Evolutionary conservation across 2,329 filamentous ascomycete genomes (phyloP), one percentile per base, ranked within the genome.

Genomic region (Lachnellula occidentalis): DNA sequence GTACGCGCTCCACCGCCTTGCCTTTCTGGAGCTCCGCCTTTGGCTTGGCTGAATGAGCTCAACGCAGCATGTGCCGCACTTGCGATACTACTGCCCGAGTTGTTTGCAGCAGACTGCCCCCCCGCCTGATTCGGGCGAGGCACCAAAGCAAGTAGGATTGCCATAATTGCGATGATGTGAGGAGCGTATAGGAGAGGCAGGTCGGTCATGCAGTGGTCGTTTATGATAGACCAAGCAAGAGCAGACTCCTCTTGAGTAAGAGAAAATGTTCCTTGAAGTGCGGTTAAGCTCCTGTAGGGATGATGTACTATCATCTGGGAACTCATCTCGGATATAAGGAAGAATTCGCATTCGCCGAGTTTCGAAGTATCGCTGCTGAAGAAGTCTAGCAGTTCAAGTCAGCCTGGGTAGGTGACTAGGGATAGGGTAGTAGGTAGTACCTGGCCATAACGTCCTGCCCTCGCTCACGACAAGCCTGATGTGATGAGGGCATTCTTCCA

Each of bases 401-500:
- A 61, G 45, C 15, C 15, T 41, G 9, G n/a, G 43, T 24, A 15
- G 37, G n/a, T 41, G 45, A 27, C 19, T 41, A 24, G 46, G 27
- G 48, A 50, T 42, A 47, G 45, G 53, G 46, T 24, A 47, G 49
- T 42, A 47, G 45, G 53, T n/a, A 39, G 15, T 75, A 82, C 83
- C 81, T 65, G 89, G 86, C 90, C 90, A 96, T 56, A 95, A 79
- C 55, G 87, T 82, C 34, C 90, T 85, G 3, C 92, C 90, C 71
- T 99, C 94, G 46, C 84, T 86, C 11, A 94, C 86, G 55, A 99
- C 86, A 60, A 95, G 81, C 31, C 94, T 83, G 66, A 99, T 97
- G 70, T 99, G 94, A 70, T 97, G 92, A 2, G 94, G 94, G 49
- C 86, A 92, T 71, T 99, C 94, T 71, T 99, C 94, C 83, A 95